Evolutionary conservation across 2,329 filamentous ascomycete genomes (phyloP), one percentile per base, ranked within the genome.

Genomic region (Shiraia sp.): DNA sequence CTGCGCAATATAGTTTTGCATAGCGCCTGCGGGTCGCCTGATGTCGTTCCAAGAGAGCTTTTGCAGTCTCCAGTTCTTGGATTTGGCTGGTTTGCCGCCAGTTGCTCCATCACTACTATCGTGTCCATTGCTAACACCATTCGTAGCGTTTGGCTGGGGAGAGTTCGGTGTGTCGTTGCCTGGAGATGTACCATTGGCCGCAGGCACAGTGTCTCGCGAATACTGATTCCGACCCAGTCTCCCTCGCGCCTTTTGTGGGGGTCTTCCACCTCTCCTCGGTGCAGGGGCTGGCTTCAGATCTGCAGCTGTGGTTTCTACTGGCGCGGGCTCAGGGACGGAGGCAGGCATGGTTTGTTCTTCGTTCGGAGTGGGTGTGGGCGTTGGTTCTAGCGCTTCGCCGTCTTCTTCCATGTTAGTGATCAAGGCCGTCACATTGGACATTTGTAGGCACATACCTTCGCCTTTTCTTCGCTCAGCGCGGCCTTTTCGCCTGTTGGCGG

Each of bases 1-100:
- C 53, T 89, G 83, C 3, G 87, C 86, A 50, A 96, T 96, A 62
- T 92, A 96, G 55, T 93, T 90, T 45, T 95, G 79, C 63, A 96
- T 95, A 14, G 82, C 87, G 3, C 87, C 82, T 5, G 91, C 89
- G 8, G 90, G 85, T 51, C 88, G 83, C 71, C 88, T 89, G 82
- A 95, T 90, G 63, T 96, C 90, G 45, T 85, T 85, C 84, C 95
- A 88, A 19, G 85, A 91, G 42, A 90, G 81, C 55, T 77, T 75
- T 38, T 80, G 75, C 10, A 78, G 69, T 49, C 80, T 75, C 68
- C 75, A 74, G 36, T 78, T 75, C 47, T 76, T 77, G 3, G 75
- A 68, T 66, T 88, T 90, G 53, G 79, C 83, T 51, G 76, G 77
- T 67, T 65, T 68, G 79, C 80, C 35, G 76, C 75, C 42, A 73